Evolutionary conservation across 495 filamentous ascomycete genomes (phyloP).

Genomic region (Cercophora samala): DNA sequence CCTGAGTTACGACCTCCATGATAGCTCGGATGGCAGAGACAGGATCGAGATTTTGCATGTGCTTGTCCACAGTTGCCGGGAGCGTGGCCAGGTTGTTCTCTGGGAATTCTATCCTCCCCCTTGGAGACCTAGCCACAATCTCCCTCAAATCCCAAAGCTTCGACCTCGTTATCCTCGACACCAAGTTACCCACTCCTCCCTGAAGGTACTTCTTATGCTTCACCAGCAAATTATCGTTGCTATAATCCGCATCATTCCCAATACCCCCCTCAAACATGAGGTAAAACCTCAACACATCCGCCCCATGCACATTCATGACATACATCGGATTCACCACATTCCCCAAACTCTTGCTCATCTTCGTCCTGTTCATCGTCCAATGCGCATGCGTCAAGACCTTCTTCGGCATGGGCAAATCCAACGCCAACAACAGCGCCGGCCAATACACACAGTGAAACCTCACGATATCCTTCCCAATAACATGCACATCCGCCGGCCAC

Average conservation of each 20-base stretch:
- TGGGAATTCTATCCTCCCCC: not conserved
- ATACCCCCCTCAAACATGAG: conserved; percentile 75
- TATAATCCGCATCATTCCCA: conserved; percentile 73
- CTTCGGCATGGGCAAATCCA: conserved; percentile 78
- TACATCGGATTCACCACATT: conserved; percentile 96
- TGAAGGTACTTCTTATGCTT: conserved; percentile 77
- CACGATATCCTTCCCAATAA: conserved; percentile 94
- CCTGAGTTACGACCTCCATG: conserved; percentile 58
- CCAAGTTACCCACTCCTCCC: conserved; percentile 72
- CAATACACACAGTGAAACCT: conserved; percentile 98
- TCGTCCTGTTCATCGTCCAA: conserved; percentile 84
- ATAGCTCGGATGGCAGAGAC: conserved; percentile 62
- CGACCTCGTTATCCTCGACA: conserved; percentile 62
- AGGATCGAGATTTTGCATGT: conserved; percentile 66
- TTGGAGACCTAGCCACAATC: conserved; percentile 39
- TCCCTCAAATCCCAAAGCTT: conserved; percentile 62
- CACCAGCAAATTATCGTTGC: conserved; percentile 68
- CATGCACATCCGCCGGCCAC: conserved; percentile 90
- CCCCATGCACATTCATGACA: conserved; percentile 82
- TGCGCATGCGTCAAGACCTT: conserved; percentile 85
- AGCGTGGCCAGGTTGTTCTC: not conserved
- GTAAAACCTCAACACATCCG: conserved; percentile 86
- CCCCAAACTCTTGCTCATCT: conserved; percentile 94
- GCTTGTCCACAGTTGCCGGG: conserved; percentile 7
- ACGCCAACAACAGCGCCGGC: conserved; percentile 91